A percentile compares a stretch with the other conserved stretches of the same genome.
Evolutionary conservation across 108 stramenopile genomes (phyloP).

Genomic region (Nitzschia sp.): DNA sequence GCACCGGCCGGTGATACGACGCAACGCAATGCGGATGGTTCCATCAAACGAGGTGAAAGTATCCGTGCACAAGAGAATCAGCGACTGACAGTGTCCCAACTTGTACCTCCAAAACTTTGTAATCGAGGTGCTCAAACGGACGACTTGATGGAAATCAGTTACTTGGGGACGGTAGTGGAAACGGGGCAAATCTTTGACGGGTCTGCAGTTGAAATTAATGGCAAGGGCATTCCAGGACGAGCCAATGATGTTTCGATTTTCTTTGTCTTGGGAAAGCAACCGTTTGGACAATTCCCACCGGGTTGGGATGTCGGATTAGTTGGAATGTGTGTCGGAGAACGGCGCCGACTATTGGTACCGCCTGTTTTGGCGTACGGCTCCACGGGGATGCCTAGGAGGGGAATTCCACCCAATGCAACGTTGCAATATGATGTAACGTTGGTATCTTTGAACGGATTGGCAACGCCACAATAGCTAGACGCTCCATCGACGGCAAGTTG

Average conservation of each 20-base stretch:
- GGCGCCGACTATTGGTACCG: conserved; percentile 75
- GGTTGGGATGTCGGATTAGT: conserved; percentile 86
- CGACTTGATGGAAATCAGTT: conserved; percentile 82
- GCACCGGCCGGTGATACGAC: conserved; percentile 82
- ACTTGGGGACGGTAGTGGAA: conserved; percentile 71
- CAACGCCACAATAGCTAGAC: conserved; percentile 76
- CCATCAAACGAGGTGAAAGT: conserved; percentile 39
- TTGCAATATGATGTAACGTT: conserved; percentile 83
- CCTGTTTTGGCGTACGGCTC: conserved; percentile 81
- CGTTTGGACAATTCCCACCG: conserved; percentile 87
- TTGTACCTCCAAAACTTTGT: conserved; percentile 79
- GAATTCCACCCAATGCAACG: conserved; percentile 84
- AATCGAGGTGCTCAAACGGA: conserved; percentile 61
- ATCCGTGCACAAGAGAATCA: conserved; percentile 70
- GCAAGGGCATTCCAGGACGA: conserved; percentile 73
- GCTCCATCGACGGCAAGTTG: not conserved
- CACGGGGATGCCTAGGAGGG: conserved; percentile 68
- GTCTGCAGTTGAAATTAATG: conserved; percentile 76
- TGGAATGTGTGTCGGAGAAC: conserved; percentile 75
- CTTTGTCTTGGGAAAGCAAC: conserved; percentile 88
- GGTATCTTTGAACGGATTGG: conserved; percentile 82
- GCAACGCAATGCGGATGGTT: conserved; percentile 68
- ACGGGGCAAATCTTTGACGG: conserved; percentile 83
- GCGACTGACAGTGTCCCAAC: conserved; percentile 64
- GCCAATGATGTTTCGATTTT: conserved; percentile 82